A percentile compares a stretch with the other conserved stretches of the same genome.
Evolutionary conservation across 768 basidiomycete species (phyloP).

Genomic region (Boletus patriciae): DNA sequence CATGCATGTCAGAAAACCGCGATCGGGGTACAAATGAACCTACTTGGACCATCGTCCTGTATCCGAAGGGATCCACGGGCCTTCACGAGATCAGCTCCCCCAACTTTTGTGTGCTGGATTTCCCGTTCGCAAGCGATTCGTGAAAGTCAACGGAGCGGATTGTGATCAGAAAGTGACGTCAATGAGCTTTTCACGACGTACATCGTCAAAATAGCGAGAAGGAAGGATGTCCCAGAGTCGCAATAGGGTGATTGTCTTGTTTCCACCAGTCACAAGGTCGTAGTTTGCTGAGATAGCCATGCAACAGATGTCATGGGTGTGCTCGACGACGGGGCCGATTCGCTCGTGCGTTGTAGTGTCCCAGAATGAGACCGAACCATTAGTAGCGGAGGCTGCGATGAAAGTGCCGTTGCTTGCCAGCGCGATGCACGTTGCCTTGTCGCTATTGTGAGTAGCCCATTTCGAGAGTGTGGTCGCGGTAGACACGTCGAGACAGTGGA

Average conservation of each 20-base stretch:
- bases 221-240: neutral
- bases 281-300: neutral
- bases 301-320: neutral
- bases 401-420: neutral
- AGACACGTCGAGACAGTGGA: neutral
- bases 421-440: neutral
- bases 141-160: no score
- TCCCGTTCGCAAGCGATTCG: no score
- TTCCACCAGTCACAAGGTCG: neutral
- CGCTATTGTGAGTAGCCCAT: neutral
- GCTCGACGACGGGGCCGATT: neutral
- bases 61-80: no score
- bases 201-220: neutral
- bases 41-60: no score
- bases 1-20: no score
- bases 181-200: neutral
- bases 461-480: neutral
- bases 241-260: neutral
- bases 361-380: neutral
- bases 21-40: no score
- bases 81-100: no score
- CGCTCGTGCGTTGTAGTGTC: neutral
- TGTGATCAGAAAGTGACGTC: neutral
- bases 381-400: neutral
- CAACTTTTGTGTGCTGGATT: no score